Conservation (phyloP, 768 basidiomycete species). For the Mycena filopes region DNA sequence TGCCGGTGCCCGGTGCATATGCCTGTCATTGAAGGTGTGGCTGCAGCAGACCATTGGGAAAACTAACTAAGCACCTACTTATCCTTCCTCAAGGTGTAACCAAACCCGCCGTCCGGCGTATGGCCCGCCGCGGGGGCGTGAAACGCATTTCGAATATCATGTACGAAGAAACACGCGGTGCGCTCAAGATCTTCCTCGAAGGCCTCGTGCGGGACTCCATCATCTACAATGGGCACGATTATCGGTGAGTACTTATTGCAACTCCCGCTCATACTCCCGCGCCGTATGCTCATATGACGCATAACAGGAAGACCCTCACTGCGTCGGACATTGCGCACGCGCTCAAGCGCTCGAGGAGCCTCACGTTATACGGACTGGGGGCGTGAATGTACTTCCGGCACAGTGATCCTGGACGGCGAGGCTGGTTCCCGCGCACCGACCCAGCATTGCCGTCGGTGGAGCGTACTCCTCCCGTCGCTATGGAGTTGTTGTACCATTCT, state of each 20-base stretch:
- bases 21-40: background rate
- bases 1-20: constrained; percentile 56
- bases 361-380: constrained; percentile 11
- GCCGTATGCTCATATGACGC: background rate
- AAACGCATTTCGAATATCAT: constrained; percentile 19
- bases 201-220: constrained; percentile 14
- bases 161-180: constrained; percentile 16
- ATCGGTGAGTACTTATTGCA: background rate
- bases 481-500: too few relatives aligned
- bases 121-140: constrained; percentile 21
- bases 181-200: constrained; percentile 20
- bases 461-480: too few relatives aligned
- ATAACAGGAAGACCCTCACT: constrained; percentile 1
- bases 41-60: too few relatives aligned
- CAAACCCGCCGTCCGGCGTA: constrained; percentile 5
- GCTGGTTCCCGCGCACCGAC: too few relatives aligned
- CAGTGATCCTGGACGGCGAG: too few relatives aligned
- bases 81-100: too few relatives aligned
- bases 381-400: too few relatives aligned
- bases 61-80: too few relatives aligned
- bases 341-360: constrained; percentile 13
- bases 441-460: too few relatives aligned
- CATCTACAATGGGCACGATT: constrained; percentile 11
- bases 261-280: background rate
- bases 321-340: constrained; percentile 14